A percentile compares a stretch with the other conserved stretches of the same genome.
Conservation (phyloP, 2,329 filamentous ascomycete species). For the Fusarium equiseti region DNA sequence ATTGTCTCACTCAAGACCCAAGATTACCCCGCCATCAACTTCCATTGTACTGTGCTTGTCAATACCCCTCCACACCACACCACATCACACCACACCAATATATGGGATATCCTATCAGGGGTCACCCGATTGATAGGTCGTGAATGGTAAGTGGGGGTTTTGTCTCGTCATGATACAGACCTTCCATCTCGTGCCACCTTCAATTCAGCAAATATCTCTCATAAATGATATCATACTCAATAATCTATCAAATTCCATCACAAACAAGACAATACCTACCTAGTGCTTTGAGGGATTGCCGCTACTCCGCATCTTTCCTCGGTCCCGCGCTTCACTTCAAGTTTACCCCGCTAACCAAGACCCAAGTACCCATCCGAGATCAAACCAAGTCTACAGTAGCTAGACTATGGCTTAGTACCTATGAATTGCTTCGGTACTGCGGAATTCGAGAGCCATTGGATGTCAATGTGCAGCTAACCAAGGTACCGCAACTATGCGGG, state of each 20-base stretch:
- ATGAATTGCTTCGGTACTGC: slow-evolving; percentile 39
- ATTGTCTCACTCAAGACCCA: not conserved
- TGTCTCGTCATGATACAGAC: slow-evolving; percentile 23
- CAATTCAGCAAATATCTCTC: not conserved
- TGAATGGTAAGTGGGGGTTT: slow-evolving; percentile 3
- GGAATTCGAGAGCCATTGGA: slow-evolving; percentile 29
- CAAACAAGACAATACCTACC: not conserved
- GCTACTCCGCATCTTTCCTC: slow-evolving; percentile 29
- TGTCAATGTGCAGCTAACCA: not conserved
- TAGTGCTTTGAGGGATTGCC: slow-evolving; percentile 2
- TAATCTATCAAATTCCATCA: no score
- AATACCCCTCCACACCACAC: slow-evolving; percentile 34
- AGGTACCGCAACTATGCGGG: slow-evolving; percentile 23
- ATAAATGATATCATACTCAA: not conserved
- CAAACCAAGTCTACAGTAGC: slow-evolving; percentile 5
- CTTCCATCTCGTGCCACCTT: slow-evolving; percentile 11
- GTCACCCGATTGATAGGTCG: slow-evolving; percentile 29
- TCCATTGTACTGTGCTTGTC: slow-evolving; percentile 22
- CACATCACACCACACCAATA: not conserved
- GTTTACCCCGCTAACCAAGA: slow-evolving; percentile 43
- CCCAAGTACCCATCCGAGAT: slow-evolving; percentile 17
- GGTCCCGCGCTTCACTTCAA: not conserved
- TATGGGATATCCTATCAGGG: slow-evolving; percentile 12
- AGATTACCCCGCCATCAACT: slow-evolving; percentile 19
- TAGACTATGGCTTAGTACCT: slow-evolving; percentile 2